These are phyloP conservation scores for Dioszegia crocea DNA, from an alignment of 768 basidiomycete genomes.

Conservation along the genomic window DNA sequence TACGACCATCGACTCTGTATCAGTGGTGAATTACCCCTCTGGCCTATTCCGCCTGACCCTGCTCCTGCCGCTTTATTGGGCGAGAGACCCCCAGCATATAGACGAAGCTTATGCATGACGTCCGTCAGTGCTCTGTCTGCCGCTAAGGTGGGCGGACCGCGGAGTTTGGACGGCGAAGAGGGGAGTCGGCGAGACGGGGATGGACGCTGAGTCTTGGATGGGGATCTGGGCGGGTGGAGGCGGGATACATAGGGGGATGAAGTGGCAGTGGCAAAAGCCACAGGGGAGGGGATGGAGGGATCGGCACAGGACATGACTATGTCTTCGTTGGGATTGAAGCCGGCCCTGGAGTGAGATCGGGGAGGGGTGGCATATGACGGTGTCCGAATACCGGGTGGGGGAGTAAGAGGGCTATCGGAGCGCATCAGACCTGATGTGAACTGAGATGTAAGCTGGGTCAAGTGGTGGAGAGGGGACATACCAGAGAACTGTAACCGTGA, in stretches of 20 bases:
- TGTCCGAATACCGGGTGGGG: not conserved
- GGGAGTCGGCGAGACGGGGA: slow-evolving; percentile 11
- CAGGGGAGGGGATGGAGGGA: not conserved
- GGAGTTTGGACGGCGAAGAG: slow-evolving; percentile 21
- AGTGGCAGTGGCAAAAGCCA: slow-evolving; percentile 1
- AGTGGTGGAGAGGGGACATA: slow-evolving; percentile 24
- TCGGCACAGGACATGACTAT: not conserved
- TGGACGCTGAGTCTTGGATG: slow-evolving; percentile 11
- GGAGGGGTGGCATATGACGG: not conserved
- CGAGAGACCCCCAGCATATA: slow-evolving; percentile 13
- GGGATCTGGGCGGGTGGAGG: slow-evolving; percentile 9
- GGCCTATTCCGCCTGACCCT: not conserved
- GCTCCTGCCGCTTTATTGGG: not conserved
- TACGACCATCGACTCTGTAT: slow-evolving; percentile 36
- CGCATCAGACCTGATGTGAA: slow-evolving; percentile 16
- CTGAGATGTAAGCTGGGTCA: slow-evolving; percentile 10
- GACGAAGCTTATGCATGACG: slow-evolving; percentile 31
- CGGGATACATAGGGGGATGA: not conserved
- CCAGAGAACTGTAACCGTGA: slow-evolving; percentile 32
- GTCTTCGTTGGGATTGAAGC: not conserved
- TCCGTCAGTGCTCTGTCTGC: slow-evolving; percentile 31
- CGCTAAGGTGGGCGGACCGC: slow-evolving; percentile 11
- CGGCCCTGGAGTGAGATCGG: not conserved
- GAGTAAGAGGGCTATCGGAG: not conserved
- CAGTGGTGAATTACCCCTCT: not conserved